Evolutionary conservation across 1,284 basidiomycete species (phyloP).

Genomic region (Paramarasmius palmivorus): DNA sequence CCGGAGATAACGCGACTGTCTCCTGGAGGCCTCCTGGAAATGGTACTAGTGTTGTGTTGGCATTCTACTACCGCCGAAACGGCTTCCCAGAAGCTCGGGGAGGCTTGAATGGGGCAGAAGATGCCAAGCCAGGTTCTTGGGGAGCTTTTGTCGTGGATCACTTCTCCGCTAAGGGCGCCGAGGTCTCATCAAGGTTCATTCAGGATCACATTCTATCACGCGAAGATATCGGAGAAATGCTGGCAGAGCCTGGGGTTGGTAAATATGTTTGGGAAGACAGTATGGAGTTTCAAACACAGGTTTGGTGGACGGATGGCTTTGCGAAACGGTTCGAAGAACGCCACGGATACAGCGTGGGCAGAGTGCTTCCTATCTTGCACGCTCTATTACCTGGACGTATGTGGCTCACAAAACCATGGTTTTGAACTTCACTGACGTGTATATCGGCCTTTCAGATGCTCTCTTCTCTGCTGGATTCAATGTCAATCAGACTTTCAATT

Average conservation of each 20-base stretch:
- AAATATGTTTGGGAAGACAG: constrained; percentile 22
- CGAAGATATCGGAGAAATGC: constrained; percentile 13
- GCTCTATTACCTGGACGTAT: not conserved
- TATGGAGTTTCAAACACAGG: constrained; percentile 19
- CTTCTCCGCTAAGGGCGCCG: constrained; percentile 18
- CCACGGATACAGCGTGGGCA: constrained; percentile 18
- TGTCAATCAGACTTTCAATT: constrained; percentile 19
- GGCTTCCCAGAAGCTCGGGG: constrained; percentile 17
- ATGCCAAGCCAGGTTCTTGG: constrained; percentile 17
- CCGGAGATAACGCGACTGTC: constrained; percentile 1
- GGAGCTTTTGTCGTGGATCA: constrained; percentile 20
- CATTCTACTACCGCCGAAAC: constrained; percentile 19
- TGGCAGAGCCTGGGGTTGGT: constrained; percentile 17
- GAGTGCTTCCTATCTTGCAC: constrained; percentile 13
- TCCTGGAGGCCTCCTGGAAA: constrained; percentile 14
- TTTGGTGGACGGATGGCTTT: constrained; percentile 20
- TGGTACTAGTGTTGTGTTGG: constrained; percentile 16
- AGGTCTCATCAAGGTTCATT: constrained; percentile 18
- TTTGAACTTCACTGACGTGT: not conserved
- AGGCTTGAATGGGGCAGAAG: constrained; percentile 16
- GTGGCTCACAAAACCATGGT: not conserved
- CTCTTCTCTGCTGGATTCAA: not conserved
- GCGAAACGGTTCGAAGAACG: constrained; percentile 16
- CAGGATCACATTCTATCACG: constrained; percentile 16
- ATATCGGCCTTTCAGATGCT: not conserved